These are phyloP conservation scores for Incumbomyces lentus DNA, from an alignment of 2,329 filamentous ascomycete genomes.

Conservation along the genomic window DNA sequence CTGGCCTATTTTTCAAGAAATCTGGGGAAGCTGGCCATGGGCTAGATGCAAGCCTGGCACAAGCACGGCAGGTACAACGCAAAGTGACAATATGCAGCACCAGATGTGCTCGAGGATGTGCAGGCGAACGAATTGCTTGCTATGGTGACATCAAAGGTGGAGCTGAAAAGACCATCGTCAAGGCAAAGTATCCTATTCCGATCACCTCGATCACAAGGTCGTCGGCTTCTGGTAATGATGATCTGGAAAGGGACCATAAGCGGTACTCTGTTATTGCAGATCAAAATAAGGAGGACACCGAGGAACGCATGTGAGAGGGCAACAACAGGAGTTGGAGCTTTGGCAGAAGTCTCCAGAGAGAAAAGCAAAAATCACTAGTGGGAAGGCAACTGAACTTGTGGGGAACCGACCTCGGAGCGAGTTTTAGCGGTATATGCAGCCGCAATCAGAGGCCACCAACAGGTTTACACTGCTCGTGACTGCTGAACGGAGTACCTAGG, in stretches of 20 bases:
- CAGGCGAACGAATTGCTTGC: background rate
- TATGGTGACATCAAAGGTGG: background rate
- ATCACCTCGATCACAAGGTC: slow-evolving; percentile 5
- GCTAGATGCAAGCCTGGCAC: too few species aligned
- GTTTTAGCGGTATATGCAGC: background rate
- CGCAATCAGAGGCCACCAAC: too few species aligned
- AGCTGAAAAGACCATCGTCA: background rate
- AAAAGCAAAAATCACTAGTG: background rate
- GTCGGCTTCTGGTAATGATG: background rate
- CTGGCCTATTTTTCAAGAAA: too few species aligned
- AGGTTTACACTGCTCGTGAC: background rate
- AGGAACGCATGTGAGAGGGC: background rate
- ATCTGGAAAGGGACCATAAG: background rate
- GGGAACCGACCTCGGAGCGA: too few species aligned
- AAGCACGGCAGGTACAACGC: too few species aligned
- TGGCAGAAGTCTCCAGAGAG: background rate
- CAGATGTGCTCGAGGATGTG: background rate
- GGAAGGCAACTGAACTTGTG: background rate
- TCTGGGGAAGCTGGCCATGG: too few species aligned
- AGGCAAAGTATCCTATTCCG: background rate
- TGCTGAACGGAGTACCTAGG: background rate
- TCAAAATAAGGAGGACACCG: background rate
- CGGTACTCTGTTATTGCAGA: slow-evolving; percentile 1
- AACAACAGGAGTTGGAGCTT: background rate
- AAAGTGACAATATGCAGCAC: too few species aligned